Percentiles rank a stretch among this genome's conserved stretches.
phyloP scores from a whole-genome alignment of 1,139 yeast genomes.

The Diutina mesorugosa region DNA sequence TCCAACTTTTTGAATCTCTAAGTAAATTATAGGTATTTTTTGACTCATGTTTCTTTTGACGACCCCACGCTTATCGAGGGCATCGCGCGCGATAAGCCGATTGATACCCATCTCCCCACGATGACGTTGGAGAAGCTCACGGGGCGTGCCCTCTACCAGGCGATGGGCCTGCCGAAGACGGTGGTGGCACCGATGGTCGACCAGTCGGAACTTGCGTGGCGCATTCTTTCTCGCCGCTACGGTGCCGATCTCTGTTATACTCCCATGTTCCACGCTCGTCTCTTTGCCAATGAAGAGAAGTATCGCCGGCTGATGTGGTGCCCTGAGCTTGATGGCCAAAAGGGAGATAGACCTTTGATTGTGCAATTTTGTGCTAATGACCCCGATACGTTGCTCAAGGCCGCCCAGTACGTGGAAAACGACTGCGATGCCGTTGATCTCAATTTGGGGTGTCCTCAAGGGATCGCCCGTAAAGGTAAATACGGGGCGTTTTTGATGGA shows the following conservation, averaged over 20 bases:
- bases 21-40: too few relatives aligned
- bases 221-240: constrained; percentile 70
- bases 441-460: constrained; percentile 96
- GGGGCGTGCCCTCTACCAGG: constrained; percentile 46
- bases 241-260: constrained; percentile 95
- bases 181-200: constrained; percentile 99
- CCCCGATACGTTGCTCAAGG: constrained; percentile 68
- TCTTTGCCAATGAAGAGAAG: constrained; percentile 75
- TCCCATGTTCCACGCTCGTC: constrained; percentile 91
- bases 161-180: constrained; percentile 64
- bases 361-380: constrained; percentile 97
- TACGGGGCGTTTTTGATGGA: constrained; percentile 97
- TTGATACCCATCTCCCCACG: neutral
- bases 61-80: neutral
- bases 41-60: too few relatives aligned
- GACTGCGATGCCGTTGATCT: constrained; percentile 93
- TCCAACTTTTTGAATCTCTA: too few relatives aligned
- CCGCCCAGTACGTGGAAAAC: constrained; percentile 70
- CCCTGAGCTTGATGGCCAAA: constrained; percentile 54
- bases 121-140: constrained; percentile 1
- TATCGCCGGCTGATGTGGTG: constrained; percentile 73
- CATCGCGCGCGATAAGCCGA: neutral
- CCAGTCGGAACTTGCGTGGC: constrained; percentile 93
- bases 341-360: constrained; percentile 64
- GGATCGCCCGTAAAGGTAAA: constrained; percentile 87